Evolutionary conservation across 1,139 yeast species (phyloP), one percentile per base, ranked within the genome.

Genomic region (Geotrichum bryndzae): DNA sequence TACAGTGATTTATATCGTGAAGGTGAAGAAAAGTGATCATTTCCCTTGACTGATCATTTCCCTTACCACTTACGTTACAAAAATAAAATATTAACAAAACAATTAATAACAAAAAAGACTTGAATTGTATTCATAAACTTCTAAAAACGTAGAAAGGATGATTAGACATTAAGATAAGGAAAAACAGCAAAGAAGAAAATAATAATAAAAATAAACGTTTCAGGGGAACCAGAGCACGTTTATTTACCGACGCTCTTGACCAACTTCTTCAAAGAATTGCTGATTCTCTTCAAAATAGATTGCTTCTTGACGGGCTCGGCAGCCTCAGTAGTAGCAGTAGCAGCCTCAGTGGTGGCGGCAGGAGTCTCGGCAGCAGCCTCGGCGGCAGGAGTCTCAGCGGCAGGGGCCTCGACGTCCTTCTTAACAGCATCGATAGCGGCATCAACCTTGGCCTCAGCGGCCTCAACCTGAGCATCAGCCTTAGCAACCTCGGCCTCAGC

Each of bases 321-420:
- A 51, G 58, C 50, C 10, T 45, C 51, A 25, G 41, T 51, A 10
- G 56, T 27, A 27, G 31, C 51, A 51, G 52, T 38, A 41, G 54
- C 65, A 22, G 65, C 61, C 31, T 66, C 71, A 46, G 72, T 68
- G 22, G 22, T 67, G 51, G 66, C 62, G 29, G 63, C 66, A 25
- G 62, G 66, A 25, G 65, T 66, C 46, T 64, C 71, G 53, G 63
- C 66, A 60, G 65, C 68, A 45, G 62, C 66, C 46, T 64, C 71
- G 53, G 63, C 66, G 60, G 65, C 68, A 45, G 62, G 65, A 45
- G 60, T 58, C 41, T 59, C 68, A 60, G 64, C 62, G 51, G 58
- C 62, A 57, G 67, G 58, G 33, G 58, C 63, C 58, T 56, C 64
- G 38, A 46, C 62, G 46, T 59, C 64, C 45, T 60, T 61, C 54